These are phyloP conservation scores for Elongisporangium senticosum DNA, from an alignment of 352 stramenopile species.

Conservation along the genomic window DNA sequence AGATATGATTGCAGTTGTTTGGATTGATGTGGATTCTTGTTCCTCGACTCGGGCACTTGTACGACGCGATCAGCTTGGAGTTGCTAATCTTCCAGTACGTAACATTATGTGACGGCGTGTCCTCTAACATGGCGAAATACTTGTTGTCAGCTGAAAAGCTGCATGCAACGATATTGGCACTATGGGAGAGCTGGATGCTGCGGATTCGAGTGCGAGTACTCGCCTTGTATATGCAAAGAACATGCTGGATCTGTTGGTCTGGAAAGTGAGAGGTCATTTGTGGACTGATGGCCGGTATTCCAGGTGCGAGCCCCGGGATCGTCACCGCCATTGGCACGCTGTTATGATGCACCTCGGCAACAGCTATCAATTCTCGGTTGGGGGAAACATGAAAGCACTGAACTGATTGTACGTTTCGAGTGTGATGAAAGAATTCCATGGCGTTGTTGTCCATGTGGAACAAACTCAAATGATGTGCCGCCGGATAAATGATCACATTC, in stretches of 20 bases:
- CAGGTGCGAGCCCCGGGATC: background rate
- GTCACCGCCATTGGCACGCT: background rate
- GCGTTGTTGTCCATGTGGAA: conserved; percentile 47
- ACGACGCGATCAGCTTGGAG: conserved; percentile 61
- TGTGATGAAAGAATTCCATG: conserved; percentile 76
- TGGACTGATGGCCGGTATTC: background rate
- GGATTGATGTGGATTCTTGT: conserved; percentile 67
- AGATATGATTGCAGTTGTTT: conserved; percentile 64
- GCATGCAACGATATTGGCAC: conserved; percentile 58
- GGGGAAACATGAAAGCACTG: conserved; percentile 66
- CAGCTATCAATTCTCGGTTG: conserved; percentile 61
- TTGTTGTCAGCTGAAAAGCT: conserved; percentile 74
- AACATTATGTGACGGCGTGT: conserved; percentile 61
- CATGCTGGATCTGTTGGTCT: conserved; percentile 31
- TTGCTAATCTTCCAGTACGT: conserved; percentile 81
- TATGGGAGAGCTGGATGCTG: conserved; percentile 37
- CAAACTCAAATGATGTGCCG: conserved; percentile 54
- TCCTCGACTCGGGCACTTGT: conserved; percentile 62
- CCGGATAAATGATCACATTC: conserved; percentile 52
- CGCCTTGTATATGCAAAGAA: conserved; percentile 64
- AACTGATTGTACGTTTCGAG: conserved; percentile 38
- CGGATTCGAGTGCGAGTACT: conserved; percentile 33
- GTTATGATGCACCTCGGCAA: conserved; percentile 51
- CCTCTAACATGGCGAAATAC: conserved; percentile 64
- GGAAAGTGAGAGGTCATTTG: conserved; percentile 9